Evolutionary conservation across 768 basidiomycete species (phyloP).

Genomic region (Stropharia rugosoannulata): DNA sequence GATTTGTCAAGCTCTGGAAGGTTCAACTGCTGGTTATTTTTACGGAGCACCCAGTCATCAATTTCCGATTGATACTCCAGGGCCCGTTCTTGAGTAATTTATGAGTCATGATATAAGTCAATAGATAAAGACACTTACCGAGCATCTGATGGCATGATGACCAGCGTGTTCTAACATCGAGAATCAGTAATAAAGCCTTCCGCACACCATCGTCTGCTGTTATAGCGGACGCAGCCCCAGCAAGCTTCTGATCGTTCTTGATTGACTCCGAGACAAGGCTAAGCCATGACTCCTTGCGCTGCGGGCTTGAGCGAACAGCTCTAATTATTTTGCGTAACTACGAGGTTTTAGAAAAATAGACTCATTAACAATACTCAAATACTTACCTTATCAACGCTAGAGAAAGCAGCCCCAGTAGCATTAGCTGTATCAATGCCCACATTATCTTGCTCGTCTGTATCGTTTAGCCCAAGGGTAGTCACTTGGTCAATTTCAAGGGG

Average conservation of each 20-base stretch:
- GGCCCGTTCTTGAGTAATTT: constrained; percentile 20
- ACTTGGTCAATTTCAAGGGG: neutral
- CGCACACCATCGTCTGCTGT: neutral
- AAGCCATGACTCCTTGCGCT: constrained; percentile 18
- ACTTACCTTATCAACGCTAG: constrained; percentile 17
- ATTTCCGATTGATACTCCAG: constrained; percentile 16
- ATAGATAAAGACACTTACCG: constrained; percentile 12
- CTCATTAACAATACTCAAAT: neutral
- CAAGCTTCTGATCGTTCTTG: neutral
- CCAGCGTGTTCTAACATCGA: constrained; percentile 32
- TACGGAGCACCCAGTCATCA: constrained; percentile 16
- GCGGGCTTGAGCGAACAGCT: constrained; percentile 21
- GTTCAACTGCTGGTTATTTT: constrained; percentile 13
- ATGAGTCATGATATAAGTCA: neutral
- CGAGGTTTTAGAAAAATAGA: neutral
- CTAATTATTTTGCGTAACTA: constrained; percentile 27
- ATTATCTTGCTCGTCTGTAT: constrained; percentile 4
- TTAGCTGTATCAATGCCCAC: neutral
- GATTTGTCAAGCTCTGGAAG: constrained; percentile 12
- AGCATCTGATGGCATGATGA: constrained; percentile 32
- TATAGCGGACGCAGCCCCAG: neutral
- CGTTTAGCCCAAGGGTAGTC: neutral
- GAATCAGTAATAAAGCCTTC: constrained; percentile 19
- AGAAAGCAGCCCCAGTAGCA: constrained; percentile 1
- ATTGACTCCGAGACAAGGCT: constrained; percentile 9